Percentiles rank a stretch among this genome's conserved stretches.
phyloP scores from a whole-genome alignment of 2,329 filamentous ascomycete genomes.

The Trichoderma sp. region DNA sequence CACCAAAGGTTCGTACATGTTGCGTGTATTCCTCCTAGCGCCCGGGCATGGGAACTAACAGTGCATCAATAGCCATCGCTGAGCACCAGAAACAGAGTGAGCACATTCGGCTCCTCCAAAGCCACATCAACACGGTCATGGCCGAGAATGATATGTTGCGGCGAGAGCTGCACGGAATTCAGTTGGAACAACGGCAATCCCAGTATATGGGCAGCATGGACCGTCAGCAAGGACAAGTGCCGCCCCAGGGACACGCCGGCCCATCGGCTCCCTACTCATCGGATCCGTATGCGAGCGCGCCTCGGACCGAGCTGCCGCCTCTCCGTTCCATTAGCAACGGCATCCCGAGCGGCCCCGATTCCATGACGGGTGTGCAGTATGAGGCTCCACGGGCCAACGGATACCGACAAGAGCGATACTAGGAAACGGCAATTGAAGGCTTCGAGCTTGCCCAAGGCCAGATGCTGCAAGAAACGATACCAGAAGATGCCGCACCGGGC shows the following conservation, averaged over 20 bases:
- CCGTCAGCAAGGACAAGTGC: constrained; percentile 34
- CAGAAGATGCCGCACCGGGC: neutral
- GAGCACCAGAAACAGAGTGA: constrained; percentile 61
- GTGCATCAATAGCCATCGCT: constrained; percentile 54
- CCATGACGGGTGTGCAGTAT: constrained; percentile 69
- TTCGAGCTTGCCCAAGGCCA: neutral
- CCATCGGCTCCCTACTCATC: constrained; percentile 35
- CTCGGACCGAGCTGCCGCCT: constrained; percentile 58
- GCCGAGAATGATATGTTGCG: constrained; percentile 54
- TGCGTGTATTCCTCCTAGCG: neutral
- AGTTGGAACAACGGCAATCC: constrained; percentile 47
- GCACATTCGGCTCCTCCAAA: constrained; percentile 50
- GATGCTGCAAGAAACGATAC: neutral
- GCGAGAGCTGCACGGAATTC: constrained; percentile 51
- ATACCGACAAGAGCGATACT: constrained; percentile 49
- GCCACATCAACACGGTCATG: constrained; percentile 47
- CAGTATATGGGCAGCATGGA: constrained; percentile 48
- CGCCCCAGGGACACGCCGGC: constrained; percentile 33
- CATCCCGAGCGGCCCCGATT: constrained; percentile 53
- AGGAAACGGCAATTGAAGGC: constrained; percentile 15
- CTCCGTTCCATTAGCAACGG: constrained; percentile 55
- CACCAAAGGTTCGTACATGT: constrained; percentile 67
- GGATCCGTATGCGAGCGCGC: constrained; percentile 40
- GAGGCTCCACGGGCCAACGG: constrained; percentile 53
- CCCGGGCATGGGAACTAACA: constrained; percentile 27